A percentile compares a stretch with the other conserved stretches of the same genome.
Evolutionary conservation across 352 stramenopile genomes (phyloP).

Genomic region (Globisporangium echinulatum): DNA sequence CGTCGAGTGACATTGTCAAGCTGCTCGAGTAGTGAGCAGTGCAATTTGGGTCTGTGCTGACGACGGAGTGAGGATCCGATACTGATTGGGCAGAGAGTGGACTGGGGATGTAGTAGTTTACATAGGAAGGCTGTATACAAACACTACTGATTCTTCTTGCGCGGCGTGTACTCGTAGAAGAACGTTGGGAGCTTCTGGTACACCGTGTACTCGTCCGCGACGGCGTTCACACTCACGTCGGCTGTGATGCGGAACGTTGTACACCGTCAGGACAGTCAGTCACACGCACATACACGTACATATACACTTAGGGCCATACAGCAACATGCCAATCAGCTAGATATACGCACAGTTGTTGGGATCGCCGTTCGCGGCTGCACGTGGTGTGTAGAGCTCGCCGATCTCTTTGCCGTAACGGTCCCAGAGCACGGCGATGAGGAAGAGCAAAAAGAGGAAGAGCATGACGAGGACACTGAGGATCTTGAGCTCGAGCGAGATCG

Average conservation of each 20-base stretch:
- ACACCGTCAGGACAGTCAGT: too few relatives aligned
- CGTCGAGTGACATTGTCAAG: slow-evolving; percentile 52
- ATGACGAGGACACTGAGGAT: slow-evolving; percentile 54
- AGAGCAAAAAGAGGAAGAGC: slow-evolving; percentile 75
- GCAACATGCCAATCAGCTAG: not conserved
- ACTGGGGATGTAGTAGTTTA: not conserved
- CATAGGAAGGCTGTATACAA: not conserved
- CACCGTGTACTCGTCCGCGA: slow-evolving; percentile 74
- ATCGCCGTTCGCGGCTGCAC: slow-evolving; percentile 17
- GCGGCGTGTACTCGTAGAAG: slow-evolving; percentile 84
- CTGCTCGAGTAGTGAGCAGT: slow-evolving; percentile 30
- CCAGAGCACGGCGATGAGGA: slow-evolving; percentile 79
- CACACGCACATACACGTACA: not conserved
- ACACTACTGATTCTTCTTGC: slow-evolving; percentile 38
- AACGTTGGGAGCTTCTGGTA: slow-evolving; percentile 85
- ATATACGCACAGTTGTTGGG: slow-evolving; percentile 15
- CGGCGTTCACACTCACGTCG: slow-evolving; percentile 61
- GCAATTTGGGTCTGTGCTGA: not conserved
- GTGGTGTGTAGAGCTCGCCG: slow-evolving; percentile 66
- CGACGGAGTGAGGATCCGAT: not conserved
- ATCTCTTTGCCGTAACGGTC: slow-evolving; percentile 83
- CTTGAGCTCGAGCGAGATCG: slow-evolving; percentile 58
- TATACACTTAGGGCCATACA: slow-evolving; percentile 3
- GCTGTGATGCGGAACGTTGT: slow-evolving; percentile 1
- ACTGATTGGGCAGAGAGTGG: not conserved